Percentiles rank a stretch among this genome's conserved stretches.
Conservation (phyloP, 2,329 filamentous ascomycete species). For the Colletotrichum destructivum region DNA sequence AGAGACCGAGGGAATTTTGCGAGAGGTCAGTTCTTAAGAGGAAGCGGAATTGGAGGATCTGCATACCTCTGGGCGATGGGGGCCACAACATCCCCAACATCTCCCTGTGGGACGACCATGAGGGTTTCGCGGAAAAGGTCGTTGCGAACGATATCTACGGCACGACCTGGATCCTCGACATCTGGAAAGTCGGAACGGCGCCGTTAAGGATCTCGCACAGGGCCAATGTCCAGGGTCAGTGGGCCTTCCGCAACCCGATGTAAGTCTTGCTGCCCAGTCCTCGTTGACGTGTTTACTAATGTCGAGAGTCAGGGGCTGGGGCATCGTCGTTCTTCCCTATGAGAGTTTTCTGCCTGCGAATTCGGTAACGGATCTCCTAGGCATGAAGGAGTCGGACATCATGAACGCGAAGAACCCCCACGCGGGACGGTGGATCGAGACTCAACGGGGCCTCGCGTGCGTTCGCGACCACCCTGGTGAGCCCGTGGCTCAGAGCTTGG, state of each 20-base stretch:
- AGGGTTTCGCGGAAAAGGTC: constrained; percentile 65
- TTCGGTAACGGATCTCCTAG: constrained; percentile 22
- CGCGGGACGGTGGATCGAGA: constrained; percentile 37
- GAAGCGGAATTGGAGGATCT: constrained; percentile 65
- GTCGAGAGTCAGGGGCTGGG: constrained; percentile 59
- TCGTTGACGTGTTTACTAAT: constrained; percentile 1
- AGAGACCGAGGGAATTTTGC: constrained; percentile 44
- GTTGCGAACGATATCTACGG: constrained; percentile 67
- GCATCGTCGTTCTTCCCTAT: constrained; percentile 62
- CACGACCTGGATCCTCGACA: constrained; percentile 64
- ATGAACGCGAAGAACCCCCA: constrained; percentile 28
- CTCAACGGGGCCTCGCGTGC: constrained; percentile 26
- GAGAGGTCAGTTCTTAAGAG: constrained; percentile 58
- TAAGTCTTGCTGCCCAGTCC: neutral
- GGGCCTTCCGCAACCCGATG: constrained; percentile 42
- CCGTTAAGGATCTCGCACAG: constrained; percentile 34
- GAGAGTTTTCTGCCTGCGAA: constrained; percentile 59
- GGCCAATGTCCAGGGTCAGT: constrained; percentile 16
- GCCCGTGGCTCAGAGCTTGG: constrained; percentile 16
- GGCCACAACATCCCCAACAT: constrained; percentile 68
- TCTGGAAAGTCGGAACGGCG: constrained; percentile 59
- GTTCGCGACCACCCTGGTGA: constrained; percentile 39
- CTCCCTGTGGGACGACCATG: constrained; percentile 62
- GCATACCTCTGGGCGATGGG: constrained; percentile 57
- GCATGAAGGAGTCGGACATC: constrained; percentile 19